These are phyloP conservation scores for Dendrothele bispora DNA, from an alignment of 768 basidiomycete genomes.

Conservation along the genomic window DNA sequence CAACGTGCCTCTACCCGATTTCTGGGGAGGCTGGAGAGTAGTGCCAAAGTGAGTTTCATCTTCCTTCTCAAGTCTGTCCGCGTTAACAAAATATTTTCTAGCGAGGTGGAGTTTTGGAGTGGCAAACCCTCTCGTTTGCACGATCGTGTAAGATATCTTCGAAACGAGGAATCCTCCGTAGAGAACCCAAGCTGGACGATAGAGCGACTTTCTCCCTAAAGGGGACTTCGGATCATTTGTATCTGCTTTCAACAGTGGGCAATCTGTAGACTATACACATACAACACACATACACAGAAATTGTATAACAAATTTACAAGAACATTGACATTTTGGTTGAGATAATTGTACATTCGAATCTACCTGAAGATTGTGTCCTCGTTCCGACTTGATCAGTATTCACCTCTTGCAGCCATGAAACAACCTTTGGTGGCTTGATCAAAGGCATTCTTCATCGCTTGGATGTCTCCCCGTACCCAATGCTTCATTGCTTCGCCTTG, in stretches of 20 bases:
- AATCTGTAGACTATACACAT: too few relatives aligned
- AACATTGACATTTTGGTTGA: too few relatives aligned
- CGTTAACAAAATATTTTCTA: constrained; percentile 26
- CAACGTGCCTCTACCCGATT: constrained; percentile 77
- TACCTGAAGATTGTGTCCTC: too few relatives aligned
- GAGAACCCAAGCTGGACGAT: constrained; percentile 69
- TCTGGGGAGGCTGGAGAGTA: constrained; percentile 97
- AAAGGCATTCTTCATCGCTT: constrained; percentile 37
- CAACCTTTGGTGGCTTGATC: constrained; percentile 43
- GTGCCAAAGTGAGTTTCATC: constrained; percentile 71
- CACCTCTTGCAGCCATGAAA: constrained; percentile 40
- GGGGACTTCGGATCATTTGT: neutral
- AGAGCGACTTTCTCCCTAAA: constrained; percentile 75
- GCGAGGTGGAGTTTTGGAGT: constrained; percentile 97
- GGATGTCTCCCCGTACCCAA: constrained; percentile 47
- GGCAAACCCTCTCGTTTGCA: constrained; percentile 94
- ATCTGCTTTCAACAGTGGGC: too few relatives aligned
- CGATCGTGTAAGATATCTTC: constrained; percentile 81
- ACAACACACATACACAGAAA: too few relatives aligned
- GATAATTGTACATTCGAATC: too few relatives aligned
- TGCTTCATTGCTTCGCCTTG: constrained; percentile 49
- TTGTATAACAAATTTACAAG: too few relatives aligned
- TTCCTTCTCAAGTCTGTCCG: constrained; percentile 6
- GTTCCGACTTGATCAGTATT: too few relatives aligned
- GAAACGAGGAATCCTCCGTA: constrained; percentile 45